Conservation (phyloP, 148 eudicot genomes). For the Camellia granthamiana region DNA sequence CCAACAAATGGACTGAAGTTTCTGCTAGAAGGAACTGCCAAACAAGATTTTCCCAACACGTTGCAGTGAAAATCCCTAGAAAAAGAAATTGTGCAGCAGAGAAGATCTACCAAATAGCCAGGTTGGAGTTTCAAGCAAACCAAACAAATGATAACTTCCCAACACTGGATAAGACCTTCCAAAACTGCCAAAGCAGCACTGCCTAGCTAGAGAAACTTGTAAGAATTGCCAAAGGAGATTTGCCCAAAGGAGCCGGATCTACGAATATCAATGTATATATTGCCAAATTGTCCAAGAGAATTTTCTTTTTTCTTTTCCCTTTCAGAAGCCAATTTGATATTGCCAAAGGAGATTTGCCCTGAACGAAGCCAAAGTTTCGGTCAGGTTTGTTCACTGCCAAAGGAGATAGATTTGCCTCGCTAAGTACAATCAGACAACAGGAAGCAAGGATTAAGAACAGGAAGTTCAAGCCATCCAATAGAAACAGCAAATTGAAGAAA, state of each 20-base stretch:
- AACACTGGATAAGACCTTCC: neutral
- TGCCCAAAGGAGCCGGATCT: constrained; percentile 46
- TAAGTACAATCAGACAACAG: constrained; percentile 13
- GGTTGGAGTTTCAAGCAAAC: constrained; percentile 9
- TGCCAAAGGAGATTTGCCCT: constrained; percentile 68
- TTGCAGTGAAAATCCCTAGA: neutral
- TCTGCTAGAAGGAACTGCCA: constrained; percentile 14
- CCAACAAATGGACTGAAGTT: constrained; percentile 35
- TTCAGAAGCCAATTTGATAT: neutral
- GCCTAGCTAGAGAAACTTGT: constrained; percentile 8
- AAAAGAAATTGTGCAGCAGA: constrained; percentile 26
- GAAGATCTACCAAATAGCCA: constrained; percentile 27
- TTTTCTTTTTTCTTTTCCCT: neutral
- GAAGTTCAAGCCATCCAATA: constrained; percentile 10
- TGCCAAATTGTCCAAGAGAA: neutral
- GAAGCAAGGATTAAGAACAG: neutral
- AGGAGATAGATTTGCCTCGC: constrained; percentile 28
- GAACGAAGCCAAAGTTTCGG: constrained; percentile 21
- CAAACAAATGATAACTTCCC: constrained; percentile 1
- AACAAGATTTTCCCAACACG: constrained; percentile 1
- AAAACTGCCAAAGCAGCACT: neutral
- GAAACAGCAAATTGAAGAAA: neutral
- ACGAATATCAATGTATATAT: neutral
- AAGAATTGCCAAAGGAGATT: constrained; percentile 73
- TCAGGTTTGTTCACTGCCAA: constrained; percentile 19